Evolutionary conservation across 768 basidiomycete species (phyloP), one percentile per base, ranked within the genome.

Genomic region (Termitomyces sp.): DNA sequence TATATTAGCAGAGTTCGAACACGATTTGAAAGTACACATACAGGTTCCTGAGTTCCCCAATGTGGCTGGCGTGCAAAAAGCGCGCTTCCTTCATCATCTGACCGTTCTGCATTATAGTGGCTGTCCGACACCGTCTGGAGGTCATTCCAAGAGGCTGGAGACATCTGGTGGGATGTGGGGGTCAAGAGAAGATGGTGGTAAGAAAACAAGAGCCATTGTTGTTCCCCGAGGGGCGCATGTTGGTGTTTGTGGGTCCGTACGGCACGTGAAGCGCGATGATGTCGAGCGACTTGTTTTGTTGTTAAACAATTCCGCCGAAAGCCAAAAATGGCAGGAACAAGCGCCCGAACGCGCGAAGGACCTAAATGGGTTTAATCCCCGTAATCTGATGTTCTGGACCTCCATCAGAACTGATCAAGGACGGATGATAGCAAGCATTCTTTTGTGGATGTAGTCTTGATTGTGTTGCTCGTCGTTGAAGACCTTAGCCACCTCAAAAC

Each of bases 241-340:
- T 53, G 58, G 58, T 22, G 33, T 53, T 7, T 58, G 58, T 58
- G 51, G 58, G 58, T 58, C 58, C 58, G 53, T 42, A 42, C 13
- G 33, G 44, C 58, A 58, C 58, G 58, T 58, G 58, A 16, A 30
- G 51, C 49, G 51, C 42, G 51, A 27, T 52, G 57, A 58, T 49
- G 39, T 41, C 24, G 34, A 57, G 55, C n/a, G 34, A 15, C 48
- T 49, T 18, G 39, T 33, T 24, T 56, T 57, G 18, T 37, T 42
- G n/a, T 27, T 4, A 20, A 39, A 4, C 3, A 22, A 22, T 36
- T 15, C 6, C 7, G 8, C 50, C 37, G 24, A 53, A 16, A 11
- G 18, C 36, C 18, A 27, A 37, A 39, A 53, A 37, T 18, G 36
- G 36, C 3, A 53, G 39, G 24, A 41, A 53, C 52, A 53, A 53